A percentile compares a stretch with the other conserved stretches of the same genome.
Evolutionary conservation across 1,284 basidiomycete species (phyloP).

Genomic region (Leucoagaricus sp.): DNA sequence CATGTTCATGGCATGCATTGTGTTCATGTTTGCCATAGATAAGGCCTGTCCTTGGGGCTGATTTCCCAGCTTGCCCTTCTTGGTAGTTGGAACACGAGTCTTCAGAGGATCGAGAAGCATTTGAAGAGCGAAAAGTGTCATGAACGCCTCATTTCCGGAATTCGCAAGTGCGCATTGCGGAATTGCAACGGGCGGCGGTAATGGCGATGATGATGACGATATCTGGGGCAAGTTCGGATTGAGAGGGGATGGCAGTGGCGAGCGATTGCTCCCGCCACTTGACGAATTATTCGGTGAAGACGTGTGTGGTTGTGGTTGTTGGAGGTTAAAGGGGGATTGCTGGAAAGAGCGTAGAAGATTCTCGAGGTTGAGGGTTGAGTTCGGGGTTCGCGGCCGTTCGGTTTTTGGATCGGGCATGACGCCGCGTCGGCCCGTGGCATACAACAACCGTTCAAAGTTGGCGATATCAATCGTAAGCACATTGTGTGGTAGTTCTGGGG

Average conservation of each 20-base stretch:
- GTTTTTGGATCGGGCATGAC: slow-evolving; percentile 59
- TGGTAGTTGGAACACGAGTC: slow-evolving; percentile 33
- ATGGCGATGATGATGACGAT: too few species aligned
- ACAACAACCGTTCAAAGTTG: slow-evolving; percentile 60
- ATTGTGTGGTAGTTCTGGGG: slow-evolving; percentile 73
- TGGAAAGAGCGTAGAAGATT: slow-evolving; percentile 54
- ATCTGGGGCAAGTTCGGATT: slow-evolving; percentile 20
- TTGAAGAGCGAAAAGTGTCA: slow-evolving; percentile 64
- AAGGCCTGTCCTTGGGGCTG: slow-evolving; percentile 7
- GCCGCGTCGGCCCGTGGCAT: slow-evolving; percentile 54
- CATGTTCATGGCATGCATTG: slow-evolving; percentile 5
- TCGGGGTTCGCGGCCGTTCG: slow-evolving; percentile 46
- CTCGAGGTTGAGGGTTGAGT: slow-evolving; percentile 54
- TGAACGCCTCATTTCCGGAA: slow-evolving; percentile 72
- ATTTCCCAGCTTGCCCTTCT: slow-evolving; percentile 25
- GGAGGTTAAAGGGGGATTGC: slow-evolving; percentile 20
- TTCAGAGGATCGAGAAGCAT: slow-evolving; percentile 54
- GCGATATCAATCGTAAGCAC: slow-evolving; percentile 71
- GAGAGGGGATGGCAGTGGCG: background rate
- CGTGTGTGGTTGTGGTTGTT: slow-evolving; percentile 3
- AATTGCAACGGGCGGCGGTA: slow-evolving; percentile 19
- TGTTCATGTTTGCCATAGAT: slow-evolving; percentile 4
- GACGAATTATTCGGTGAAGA: background rate
- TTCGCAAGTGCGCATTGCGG: slow-evolving; percentile 56
- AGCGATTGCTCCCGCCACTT: background rate